Evolutionary conservation across 306 rosid genomes (phyloP).

Genomic region (Cyamopsis tetragonoloba): DNA sequence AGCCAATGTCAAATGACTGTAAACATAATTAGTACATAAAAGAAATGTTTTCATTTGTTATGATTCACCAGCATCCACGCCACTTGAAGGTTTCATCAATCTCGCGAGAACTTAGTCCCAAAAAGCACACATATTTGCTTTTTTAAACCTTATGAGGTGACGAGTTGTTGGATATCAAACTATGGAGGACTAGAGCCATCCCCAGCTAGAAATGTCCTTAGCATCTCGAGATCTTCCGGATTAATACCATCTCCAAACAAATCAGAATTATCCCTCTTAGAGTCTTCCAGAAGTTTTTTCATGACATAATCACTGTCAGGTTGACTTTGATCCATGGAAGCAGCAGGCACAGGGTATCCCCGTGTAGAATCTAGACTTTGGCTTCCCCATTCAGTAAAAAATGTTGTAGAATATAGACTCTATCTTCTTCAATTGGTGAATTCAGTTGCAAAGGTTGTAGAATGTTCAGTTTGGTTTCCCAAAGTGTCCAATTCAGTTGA

Average conservation of each 20-base stretch:
- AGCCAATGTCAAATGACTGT: too few species aligned
- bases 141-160: conserved; percentile 7
- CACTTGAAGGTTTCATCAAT: not conserved
- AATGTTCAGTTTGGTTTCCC: too few species aligned
- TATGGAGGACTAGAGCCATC: not conserved
- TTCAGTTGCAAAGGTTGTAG: too few species aligned
- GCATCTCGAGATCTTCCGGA: conserved; percentile 13
- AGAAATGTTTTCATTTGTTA: not conserved
- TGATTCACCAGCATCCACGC: not conserved
- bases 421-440: too few species aligned
- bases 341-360: not conserved
- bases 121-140: too few species aligned
- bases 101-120: conserved; percentile 4
- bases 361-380: conserved; percentile 12
- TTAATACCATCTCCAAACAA: not conserved
- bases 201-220: not conserved
- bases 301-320: conserved; percentile 19
- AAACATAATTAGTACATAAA: not conserved
- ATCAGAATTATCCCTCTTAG: not conserved
- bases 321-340: conserved; percentile 21
- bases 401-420: too few species aligned
- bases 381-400: not conserved
- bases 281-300: conserved; percentile 33
- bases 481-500: too few species aligned
- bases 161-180: not conserved